Conservation (phyloP, 1,284 basidiomycete genomes). For the Entoloma clypeatum region DNA sequence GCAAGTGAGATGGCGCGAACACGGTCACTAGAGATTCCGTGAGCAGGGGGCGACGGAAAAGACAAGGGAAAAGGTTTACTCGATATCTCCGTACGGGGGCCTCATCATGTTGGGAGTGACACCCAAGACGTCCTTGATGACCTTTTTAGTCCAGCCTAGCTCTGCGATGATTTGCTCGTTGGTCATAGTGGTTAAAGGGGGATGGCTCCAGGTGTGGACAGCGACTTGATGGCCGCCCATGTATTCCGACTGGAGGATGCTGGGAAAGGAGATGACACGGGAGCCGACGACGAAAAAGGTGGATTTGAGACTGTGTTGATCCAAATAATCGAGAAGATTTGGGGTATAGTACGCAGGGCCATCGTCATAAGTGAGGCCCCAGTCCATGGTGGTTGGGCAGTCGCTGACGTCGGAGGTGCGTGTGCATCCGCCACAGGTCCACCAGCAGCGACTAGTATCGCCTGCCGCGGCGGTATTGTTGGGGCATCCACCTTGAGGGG, state of each 20-base stretch:
- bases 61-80: slow-evolving; percentile 36
- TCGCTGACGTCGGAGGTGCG: slow-evolving; percentile 63
- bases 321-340: slow-evolving; percentile 66
- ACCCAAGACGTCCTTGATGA: slow-evolving; percentile 76
- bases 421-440: slow-evolving; percentile 82
- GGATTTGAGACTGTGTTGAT: slow-evolving; percentile 64
- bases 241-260: slow-evolving; percentile 61
- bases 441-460: slow-evolving; percentile 70
- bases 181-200: slow-evolving; percentile 66
- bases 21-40: slow-evolving; percentile 54
- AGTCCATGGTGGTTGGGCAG: slow-evolving; percentile 71
- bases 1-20: slow-evolving; percentile 74
- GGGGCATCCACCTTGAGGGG: slow-evolving; percentile 49
- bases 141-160: slow-evolving; percentile 82
- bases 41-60: slow-evolving; percentile 6
- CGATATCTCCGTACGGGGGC: slow-evolving; percentile 67
- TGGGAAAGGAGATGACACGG: slow-evolving; percentile 47
- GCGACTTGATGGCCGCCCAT: slow-evolving; percentile 67
- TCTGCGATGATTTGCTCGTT: slow-evolving; percentile 88
- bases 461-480: slow-evolving; percentile 57
- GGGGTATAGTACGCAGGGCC: slow-evolving; percentile 82
- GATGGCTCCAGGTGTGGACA: slow-evolving; percentile 70
- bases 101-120: slow-evolving; percentile 66
- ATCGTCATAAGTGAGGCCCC: slow-evolving; percentile 74
- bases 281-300: slow-evolving; percentile 90